Evolutionary conservation across 495 filamentous ascomycete species (phyloP).

Genomic region (Hyaloscypha hepaticicola): DNA sequence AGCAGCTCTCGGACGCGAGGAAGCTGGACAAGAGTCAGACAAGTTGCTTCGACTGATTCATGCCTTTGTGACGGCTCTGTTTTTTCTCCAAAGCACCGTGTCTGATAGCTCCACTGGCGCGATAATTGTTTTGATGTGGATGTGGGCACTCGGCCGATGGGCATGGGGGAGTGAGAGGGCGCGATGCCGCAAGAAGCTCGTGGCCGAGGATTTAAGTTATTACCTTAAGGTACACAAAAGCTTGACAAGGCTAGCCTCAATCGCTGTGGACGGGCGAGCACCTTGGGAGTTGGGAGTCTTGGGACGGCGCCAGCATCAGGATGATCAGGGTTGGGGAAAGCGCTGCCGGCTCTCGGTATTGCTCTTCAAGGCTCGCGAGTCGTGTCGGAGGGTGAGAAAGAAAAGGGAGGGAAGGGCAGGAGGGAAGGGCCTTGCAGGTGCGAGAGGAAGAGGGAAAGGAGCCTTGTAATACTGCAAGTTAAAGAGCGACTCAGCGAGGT

Average conservation of each 20-base stretch:
- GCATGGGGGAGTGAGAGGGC: neutral
- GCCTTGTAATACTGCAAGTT: neutral
- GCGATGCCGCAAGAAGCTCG: neutral
- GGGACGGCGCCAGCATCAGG: too few species aligned
- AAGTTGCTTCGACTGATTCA: conserved; percentile 10
- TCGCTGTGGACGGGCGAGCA: neutral
- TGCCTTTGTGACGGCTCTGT: conserved; percentile 8
- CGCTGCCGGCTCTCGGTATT: conserved; percentile 1
- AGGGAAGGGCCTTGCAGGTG: neutral
- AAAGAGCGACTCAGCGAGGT: neutral
- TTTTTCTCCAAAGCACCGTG: neutral
- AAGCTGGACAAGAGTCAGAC: conserved; percentile 11
- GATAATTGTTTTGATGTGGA: conserved; percentile 16
- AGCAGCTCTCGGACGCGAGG: conserved; percentile 18
- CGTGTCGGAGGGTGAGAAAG: neutral
- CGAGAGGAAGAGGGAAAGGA: too few species aligned
- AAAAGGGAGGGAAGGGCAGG: neutral
- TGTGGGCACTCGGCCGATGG: neutral
- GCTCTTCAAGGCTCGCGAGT: too few species aligned
- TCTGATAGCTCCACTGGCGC: conserved; percentile 23
- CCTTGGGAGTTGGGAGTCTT: too few species aligned
- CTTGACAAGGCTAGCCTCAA: neutral
- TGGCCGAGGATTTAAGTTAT: neutral
- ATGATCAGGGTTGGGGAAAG: neutral
- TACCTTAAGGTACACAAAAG: neutral